These are phyloP conservation scores for Magnaporthales sp. DNA, from an alignment of 2,329 filamentous ascomycete genomes.

Conservation along the genomic window DNA sequence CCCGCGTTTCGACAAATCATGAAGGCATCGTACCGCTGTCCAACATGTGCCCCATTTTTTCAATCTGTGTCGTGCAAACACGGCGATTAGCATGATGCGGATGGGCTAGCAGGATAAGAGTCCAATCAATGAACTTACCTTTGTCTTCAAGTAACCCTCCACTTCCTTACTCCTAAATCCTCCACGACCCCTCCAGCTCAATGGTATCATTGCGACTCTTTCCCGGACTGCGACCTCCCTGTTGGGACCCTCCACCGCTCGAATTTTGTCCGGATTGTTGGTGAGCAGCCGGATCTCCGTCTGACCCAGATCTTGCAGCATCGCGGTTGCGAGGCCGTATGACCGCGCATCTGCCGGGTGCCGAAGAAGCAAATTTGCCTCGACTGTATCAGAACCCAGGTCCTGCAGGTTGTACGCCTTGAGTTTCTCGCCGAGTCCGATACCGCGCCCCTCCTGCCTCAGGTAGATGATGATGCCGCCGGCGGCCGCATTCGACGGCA, in stretches of 20 bases:
- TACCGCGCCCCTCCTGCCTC: conserved; percentile 90
- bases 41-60: conserved; percentile 80
- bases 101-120: not conserved
- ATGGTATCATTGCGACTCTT: conserved; percentile 87
- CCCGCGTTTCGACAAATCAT: not conserved
- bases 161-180: conserved; percentile 85
- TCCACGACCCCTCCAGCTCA: conserved; percentile 81
- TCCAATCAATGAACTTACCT: conserved; percentile 48
- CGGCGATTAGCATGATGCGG: not conserved
- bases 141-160: conserved; percentile 88
- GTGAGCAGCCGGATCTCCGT: conserved; percentile 74
- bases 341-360: conserved; percentile 92
- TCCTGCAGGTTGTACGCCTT: conserved; percentile 98
- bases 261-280: conserved; percentile 96
- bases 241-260: conserved; percentile 86
- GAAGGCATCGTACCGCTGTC: conserved; percentile 29
- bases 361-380: conserved; percentile 82
- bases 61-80: conserved; percentile 45
- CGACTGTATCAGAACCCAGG: conserved; percentile 92
- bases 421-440: conserved; percentile 88
- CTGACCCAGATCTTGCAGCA: conserved; percentile 79
- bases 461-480: conserved; percentile 94
- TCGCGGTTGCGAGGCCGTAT: conserved; percentile 93
- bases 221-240: conserved; percentile 82
- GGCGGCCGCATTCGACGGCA: conserved; percentile 42